Base-by-base conservation (phyloP, 305 asterid genomes). In the Fraxinus nigra region DNA sequence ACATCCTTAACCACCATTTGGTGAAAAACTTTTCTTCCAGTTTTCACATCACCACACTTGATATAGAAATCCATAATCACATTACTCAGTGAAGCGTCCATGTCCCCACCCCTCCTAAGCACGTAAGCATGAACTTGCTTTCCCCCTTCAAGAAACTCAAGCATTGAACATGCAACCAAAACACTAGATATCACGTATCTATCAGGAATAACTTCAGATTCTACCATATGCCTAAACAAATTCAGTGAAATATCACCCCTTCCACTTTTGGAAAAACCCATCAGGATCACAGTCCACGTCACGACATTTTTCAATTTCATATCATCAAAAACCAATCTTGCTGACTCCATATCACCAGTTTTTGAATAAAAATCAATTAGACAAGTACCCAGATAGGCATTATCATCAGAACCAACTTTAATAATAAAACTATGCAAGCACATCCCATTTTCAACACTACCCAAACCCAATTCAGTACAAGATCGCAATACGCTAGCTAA, bases 341-440 rank as follows among this genome's bases (percentile, higher is more conserved):
- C 87, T 56, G 86, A 43, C 3, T 61, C 85, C 13, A 90, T 24
- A 16, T 79, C 82, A 34, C 87, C 59, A 40, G 26, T 48, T 69
- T 86, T 90, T 18, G 84, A 79, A 83, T 90, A 90, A 69, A 90
- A 88, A 75, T 87, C 90, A 63, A 87, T 73, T 37, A 90, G 87
- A 34, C 82, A 83, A 37, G 89, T 80, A 16, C 87, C 90, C 77
- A 88, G 86, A 67, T 85, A 85, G 13, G 84, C 85, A 81, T 87
- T 79, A 54, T 18, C 6, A 54, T 54, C 26, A 63, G 78, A 83
- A 33, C 91, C 90, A 37, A 56, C 32, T 78, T 87, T 90, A 20
- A 88, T 16, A 70, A 85, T 87, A 20, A 75, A 79, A 79, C 87
- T 22, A 78, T 90, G 90, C 84, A 90, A 82, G 40, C 86, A 38